Conservation (phyloP, 2,329 filamentous ascomycete species). For the Penicillium crustosum region DNA sequence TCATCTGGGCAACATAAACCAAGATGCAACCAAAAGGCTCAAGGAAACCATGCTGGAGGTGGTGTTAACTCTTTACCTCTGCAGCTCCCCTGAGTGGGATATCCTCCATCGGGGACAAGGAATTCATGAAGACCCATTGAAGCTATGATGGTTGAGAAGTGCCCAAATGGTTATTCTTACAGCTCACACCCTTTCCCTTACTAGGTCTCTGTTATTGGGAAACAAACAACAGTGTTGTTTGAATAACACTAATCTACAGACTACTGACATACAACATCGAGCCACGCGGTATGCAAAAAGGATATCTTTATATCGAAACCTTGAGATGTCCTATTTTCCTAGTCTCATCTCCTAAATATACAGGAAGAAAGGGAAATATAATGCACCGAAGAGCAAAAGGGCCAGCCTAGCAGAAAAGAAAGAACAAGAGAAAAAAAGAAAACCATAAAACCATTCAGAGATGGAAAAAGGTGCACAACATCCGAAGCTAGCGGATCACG, state of each 20-base stretch:
- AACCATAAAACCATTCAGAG: background rate
- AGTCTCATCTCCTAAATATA: constrained; percentile 19
- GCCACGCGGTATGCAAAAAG: background rate
- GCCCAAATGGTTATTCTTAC: background rate
- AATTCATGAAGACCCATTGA: background rate
- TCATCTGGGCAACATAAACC: too few relatives aligned
- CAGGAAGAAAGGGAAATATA: constrained; percentile 16
- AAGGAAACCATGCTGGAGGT: too few relatives aligned
- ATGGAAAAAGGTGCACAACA: background rate
- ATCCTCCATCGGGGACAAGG: background rate
- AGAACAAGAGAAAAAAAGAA: background rate
- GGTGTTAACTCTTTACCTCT: too few relatives aligned
- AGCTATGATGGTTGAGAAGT: background rate
- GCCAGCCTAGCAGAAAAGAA: constrained; percentile 9
- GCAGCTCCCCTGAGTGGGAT: background rate
- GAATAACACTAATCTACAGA: background rate
- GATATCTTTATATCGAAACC: background rate
- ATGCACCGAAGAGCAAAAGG: constrained; percentile 9
- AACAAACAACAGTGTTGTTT: background rate
- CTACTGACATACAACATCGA: background rate
- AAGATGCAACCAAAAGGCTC: too few relatives aligned
- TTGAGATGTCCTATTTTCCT: constrained; percentile 8
- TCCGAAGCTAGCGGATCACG: constrained; percentile 22
- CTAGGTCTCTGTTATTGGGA: too few relatives aligned
- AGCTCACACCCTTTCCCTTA: background rate